Evolutionary conservation across 352 stramenopile species (phyloP).

Genomic region (Pythium coloratum): DNA sequence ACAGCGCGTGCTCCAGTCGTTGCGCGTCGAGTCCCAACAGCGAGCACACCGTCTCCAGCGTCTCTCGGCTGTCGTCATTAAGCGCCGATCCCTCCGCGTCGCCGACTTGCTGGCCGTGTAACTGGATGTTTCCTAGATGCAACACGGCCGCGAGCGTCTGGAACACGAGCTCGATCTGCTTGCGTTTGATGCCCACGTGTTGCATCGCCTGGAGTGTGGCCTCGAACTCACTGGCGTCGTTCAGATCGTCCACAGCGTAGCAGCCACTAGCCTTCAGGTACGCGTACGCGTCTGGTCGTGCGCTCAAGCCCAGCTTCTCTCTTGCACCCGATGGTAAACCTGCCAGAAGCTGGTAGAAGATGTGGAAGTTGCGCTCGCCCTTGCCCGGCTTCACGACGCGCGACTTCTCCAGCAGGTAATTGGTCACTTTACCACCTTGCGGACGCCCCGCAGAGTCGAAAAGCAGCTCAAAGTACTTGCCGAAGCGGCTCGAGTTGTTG

Average conservation of each 20-base stretch:
- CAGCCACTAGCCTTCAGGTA: conserved; percentile 91
- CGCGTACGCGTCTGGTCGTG: conserved; percentile 65
- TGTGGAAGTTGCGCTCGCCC: conserved; percentile 93
- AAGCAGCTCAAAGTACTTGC: conserved; percentile 95
- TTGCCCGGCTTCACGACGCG: conserved; percentile 83
- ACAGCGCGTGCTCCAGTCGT: conserved; percentile 68
- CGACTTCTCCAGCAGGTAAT: conserved; percentile 93
- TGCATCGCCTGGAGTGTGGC: conserved; percentile 88
- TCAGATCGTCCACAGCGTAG: conserved; percentile 89
- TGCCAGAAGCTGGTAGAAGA: conserved; percentile 93
- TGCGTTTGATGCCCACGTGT: conserved; percentile 86
- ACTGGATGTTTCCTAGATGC: conserved; percentile 80
- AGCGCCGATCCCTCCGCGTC: conserved; percentile 75
- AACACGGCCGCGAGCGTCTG: conserved; percentile 79
- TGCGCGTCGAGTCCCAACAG: conserved; percentile 67
- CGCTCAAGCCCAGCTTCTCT: conserved; percentile 71
- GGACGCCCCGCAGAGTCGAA: conserved; percentile 87
- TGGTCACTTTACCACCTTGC: conserved; percentile 89
- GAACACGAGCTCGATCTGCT: conserved; percentile 88
- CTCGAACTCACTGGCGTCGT: conserved; percentile 90
- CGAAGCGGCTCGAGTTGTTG: conserved; percentile 95
- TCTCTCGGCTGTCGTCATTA: conserved; percentile 33
- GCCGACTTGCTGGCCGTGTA: conserved; percentile 55
- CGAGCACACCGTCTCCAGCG: conserved; percentile 65
- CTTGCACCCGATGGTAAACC: conserved; percentile 59